A percentile compares a stretch with the other conserved stretches of the same genome.
These are phyloP conservation scores for Aureobasidium sp. DNA, from an alignment of 2,329 filamentous ascomycete genomes.

Conservation along the genomic window DNA sequence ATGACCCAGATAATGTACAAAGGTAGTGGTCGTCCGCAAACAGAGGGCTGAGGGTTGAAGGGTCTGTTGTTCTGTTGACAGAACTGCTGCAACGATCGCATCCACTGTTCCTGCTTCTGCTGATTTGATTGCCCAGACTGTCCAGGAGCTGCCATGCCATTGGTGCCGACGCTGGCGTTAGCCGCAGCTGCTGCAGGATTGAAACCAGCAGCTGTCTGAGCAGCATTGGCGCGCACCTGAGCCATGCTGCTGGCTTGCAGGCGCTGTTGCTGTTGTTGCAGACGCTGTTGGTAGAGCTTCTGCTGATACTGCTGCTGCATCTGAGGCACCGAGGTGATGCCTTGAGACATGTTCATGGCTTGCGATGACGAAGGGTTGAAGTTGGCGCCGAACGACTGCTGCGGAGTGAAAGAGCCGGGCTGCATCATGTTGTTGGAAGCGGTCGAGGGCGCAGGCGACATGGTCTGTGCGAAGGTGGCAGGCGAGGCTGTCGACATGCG, in stretches of 20 bases:
- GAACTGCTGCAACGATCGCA: constrained; percentile 68
- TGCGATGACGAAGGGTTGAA: constrained; percentile 12
- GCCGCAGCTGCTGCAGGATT: constrained; percentile 16
- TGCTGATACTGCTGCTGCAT: constrained; percentile 53
- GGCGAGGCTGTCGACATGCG: constrained; percentile 85
- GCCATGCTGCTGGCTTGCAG: constrained; percentile 37
- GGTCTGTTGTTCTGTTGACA: constrained; percentile 66
- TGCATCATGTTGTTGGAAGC: constrained; percentile 40
- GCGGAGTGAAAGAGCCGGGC: constrained; percentile 30
- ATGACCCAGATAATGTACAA: constrained; percentile 69
- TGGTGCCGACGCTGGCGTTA: constrained; percentile 10
- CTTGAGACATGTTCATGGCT: constrained; percentile 28
- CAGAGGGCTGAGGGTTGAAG: constrained; percentile 63
- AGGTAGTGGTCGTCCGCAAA: constrained; percentile 65
- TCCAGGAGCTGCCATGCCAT: constrained; percentile 10
- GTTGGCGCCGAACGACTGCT: constrained; percentile 14
- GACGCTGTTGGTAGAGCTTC: constrained; percentile 75
- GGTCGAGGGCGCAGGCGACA: constrained; percentile 68
- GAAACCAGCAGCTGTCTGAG: neutral
- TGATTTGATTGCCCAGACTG: constrained; percentile 16
- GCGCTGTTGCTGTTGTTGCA: constrained; percentile 66
- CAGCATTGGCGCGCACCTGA: constrained; percentile 16
- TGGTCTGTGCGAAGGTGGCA: constrained; percentile 78
- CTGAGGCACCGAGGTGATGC: constrained; percentile 26
- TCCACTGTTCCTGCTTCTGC: constrained; percentile 27